These are phyloP conservation scores for Chrysanthemum lavandulifolium DNA, from an alignment of 129 eudicot species.

Conservation along the genomic window DNA sequence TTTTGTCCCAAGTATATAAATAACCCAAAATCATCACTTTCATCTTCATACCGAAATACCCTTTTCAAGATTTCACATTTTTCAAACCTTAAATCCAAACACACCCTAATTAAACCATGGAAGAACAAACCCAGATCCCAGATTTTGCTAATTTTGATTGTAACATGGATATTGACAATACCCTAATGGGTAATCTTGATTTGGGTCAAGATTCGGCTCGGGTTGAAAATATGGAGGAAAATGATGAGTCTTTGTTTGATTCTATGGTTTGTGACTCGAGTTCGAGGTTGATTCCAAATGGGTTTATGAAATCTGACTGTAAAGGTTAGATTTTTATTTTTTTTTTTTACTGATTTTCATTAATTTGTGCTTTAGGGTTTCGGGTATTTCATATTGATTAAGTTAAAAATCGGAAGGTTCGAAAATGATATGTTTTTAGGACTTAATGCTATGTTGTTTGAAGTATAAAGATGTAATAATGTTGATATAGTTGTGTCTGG, in stretches of 20 bases:
- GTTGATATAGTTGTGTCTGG: too few relatives aligned
- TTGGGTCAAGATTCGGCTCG: slow-evolving; percentile 28
- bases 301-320: slow-evolving; percentile 44
- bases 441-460: too few relatives aligned
- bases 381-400: background rate
- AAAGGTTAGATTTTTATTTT: slow-evolving; percentile 41
- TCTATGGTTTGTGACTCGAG: slow-evolving; percentile 71
- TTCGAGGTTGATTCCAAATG: slow-evolving; percentile 52
- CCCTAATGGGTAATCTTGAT: slow-evolving; percentile 44
- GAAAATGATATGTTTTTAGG: too few relatives aligned
- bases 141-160: slow-evolving; percentile 1
- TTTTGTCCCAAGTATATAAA: background rate
- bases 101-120: too few relatives aligned
- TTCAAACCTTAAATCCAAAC: too few relatives aligned
- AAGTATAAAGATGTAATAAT: too few relatives aligned
- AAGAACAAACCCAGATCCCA: slow-evolving; percentile 16
- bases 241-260: slow-evolving; percentile 50
- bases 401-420: background rate
- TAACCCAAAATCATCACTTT: slow-evolving; percentile 6
- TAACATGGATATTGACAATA: slow-evolving; percentile 32
- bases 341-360: background rate
- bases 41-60: slow-evolving; percentile 17
- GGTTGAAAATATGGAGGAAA: slow-evolving; percentile 45
- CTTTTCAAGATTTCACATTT: slow-evolving; percentile 17
- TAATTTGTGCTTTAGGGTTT: too few relatives aligned